Evolutionary conservation across 1,284 basidiomycete species (phyloP).

Genomic region (Marasmius sp.): DNA sequence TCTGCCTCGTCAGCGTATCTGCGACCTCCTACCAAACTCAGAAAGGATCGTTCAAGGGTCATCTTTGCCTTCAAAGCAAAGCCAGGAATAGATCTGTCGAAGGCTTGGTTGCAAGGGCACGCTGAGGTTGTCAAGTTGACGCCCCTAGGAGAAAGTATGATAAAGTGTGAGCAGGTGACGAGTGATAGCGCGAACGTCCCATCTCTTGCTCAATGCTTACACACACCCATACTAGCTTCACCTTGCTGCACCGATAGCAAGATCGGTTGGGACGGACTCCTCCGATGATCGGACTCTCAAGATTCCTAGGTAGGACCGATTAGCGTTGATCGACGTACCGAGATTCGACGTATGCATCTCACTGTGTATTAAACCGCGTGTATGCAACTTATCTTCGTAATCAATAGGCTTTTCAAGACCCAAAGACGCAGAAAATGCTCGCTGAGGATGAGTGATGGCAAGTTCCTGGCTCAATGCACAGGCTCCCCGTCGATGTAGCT

Average conservation of each 20-base stretch:
- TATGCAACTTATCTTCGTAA: not conserved
- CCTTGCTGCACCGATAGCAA: not conserved
- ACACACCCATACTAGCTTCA: not conserved
- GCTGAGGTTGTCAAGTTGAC: not conserved
- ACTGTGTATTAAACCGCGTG: not conserved
- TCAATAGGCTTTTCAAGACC: not conserved
- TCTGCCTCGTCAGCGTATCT: not conserved
- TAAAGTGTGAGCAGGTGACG: not conserved
- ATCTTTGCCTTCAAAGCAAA: not conserved
- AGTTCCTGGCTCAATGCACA: not conserved
- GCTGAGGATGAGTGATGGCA: not conserved
- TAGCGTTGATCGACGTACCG: not conserved
- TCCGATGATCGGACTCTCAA: not conserved
- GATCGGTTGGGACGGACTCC: not conserved
- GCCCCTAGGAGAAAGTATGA: not conserved
- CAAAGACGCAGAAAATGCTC: not conserved
- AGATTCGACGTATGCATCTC: not conserved
- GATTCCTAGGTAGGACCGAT: not conserved
- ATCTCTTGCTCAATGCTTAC: not conserved
- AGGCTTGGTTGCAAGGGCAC: not conserved
- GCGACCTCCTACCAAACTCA: not conserved
- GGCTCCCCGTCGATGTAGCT: not conserved
- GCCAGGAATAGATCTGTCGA: not conserved
- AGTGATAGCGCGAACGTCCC: no score
- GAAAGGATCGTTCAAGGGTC: not conserved